Base-by-base conservation (phyloP, 1,284 basidiomycete species). In the Amylostereum areolatum region DNA sequence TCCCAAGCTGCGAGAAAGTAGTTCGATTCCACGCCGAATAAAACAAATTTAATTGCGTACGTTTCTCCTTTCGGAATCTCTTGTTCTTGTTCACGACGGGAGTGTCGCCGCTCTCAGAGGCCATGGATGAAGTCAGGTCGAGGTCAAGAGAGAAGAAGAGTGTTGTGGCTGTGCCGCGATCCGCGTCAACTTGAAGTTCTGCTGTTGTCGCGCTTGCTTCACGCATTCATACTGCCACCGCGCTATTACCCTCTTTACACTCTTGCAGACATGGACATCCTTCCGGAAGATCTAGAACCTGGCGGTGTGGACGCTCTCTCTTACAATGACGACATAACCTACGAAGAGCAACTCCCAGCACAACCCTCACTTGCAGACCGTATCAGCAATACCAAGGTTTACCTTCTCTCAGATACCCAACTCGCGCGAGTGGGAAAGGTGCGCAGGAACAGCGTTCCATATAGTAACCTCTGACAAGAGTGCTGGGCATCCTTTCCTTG, bases 31-130 rank as follows among this genome's bases (percentile, higher is more conserved):
- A 40, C 25, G 18, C 36, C 18, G 9, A 33, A 10, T 43, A 30
- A 9, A 30, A 41, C 8, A 43, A 33, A 49, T 4, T 25, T 32
- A 35, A 61, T 37, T 27, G 60, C 81, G 57, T 64, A 94, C 92
- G 92, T 71, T 96, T 96, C 10, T 95, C 92, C 66, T 95, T 95
- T 57, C 92, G 78, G 66, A 92, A 85, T 43, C 80, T 74, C 71
- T 92, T 94, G 72, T 92, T 92, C 68, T 93, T 93, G 69, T 77
- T 89, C 40, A 81, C 74, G 10, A 65, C 63, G 4, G 66, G 67
- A 43, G 71, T 66, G 48, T 72, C 71, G 32, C 73, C 70, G 42
- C 55, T 56, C 30, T 72, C 71, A 30, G 77, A 59, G 1, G 66
- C 70, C 81, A 83, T 85, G 1, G 18, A 18, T 1, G 18, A 18